Percentiles rank a stretch among this genome's conserved stretches.
These are phyloP conservation scores for Trametes cingulata DNA, from an alignment of 768 basidiomycete species.

Conservation along the genomic window DNA sequence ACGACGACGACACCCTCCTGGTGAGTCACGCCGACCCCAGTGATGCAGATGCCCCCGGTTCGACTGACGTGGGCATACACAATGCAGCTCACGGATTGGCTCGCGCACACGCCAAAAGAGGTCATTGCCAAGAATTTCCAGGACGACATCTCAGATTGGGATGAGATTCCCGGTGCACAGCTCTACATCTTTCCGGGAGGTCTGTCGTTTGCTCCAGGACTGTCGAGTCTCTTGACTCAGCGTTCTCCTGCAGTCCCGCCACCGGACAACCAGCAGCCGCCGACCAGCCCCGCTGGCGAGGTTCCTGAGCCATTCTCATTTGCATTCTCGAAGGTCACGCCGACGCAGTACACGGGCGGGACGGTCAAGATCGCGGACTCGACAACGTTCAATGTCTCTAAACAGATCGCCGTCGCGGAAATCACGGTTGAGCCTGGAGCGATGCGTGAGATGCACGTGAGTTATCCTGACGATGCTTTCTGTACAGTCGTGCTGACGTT, in stretches of 20 bases:
- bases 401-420: conserved; percentile 53
- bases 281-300: conserved; percentile 42
- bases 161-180: conserved; percentile 45
- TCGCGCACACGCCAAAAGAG: conserved; percentile 55
- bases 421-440: conserved; percentile 58
- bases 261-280: conserved; percentile 36
- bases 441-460: conserved; percentile 58
- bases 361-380: conserved; percentile 53
- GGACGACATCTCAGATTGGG: conserved; percentile 40
- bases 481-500: background rate
- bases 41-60: background rate
- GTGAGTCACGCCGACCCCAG: conserved; percentile 25
- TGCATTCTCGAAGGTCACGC: conserved; percentile 44
- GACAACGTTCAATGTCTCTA: conserved; percentile 48
- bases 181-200: conserved; percentile 55
- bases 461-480: conserved; percentile 15
- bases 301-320: conserved; percentile 47
- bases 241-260: conserved; percentile 34
- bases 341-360: conserved; percentile 48
- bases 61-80: background rate
- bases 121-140: conserved; percentile 58
- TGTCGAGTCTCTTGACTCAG: background rate
- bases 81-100: conserved; percentile 52
- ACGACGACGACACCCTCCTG: conserved; percentile 55
- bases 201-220: conserved; percentile 15